Conservation (phyloP, 306 rosid species). For the Fragaria iinumae region DNA sequence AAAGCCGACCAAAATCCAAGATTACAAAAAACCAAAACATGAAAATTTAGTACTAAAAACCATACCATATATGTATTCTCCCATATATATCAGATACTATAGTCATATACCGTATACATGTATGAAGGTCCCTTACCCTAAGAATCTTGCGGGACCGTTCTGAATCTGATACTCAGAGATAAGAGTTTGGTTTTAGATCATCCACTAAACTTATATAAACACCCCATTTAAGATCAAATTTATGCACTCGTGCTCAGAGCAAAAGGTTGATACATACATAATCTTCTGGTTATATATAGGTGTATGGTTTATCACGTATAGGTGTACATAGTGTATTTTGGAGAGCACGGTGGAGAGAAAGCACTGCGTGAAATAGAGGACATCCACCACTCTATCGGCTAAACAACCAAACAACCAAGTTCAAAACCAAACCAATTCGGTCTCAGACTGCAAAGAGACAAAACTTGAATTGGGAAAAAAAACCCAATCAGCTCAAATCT, state of each 20-base stretch:
- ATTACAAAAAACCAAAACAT: no score
- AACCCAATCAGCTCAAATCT: no score
- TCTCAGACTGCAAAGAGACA: no score
- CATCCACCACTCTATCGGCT: slow-evolving; percentile 43
- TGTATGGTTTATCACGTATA: slow-evolving; percentile 3
- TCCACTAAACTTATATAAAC: background rate
- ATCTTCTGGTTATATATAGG: background rate
- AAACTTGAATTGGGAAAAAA: no score
- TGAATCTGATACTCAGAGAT: background rate
- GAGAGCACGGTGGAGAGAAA: slow-evolving; percentile 46
- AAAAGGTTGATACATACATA: slow-evolving; percentile 10
- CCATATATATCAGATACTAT: no score
- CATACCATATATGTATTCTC: background rate
- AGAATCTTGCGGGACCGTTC: slow-evolving; percentile 12
- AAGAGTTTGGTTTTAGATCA: background rate
- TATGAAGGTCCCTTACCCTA: slow-evolving; percentile 8
- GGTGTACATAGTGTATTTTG: slow-evolving; percentile 66
- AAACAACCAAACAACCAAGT: no score
- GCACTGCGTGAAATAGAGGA: slow-evolving; percentile 48
- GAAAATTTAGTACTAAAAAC: no score
- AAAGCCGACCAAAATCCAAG: no score
- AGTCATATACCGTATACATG: background rate
- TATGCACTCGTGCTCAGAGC: slow-evolving; percentile 19
- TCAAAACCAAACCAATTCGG: no score
- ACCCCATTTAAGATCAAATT: background rate